Percentiles rank a stretch among this genome's conserved stretches.
Conservation (phyloP, 2,329 filamentous ascomycete species). For the Sclerotinia nivalis region DNA sequence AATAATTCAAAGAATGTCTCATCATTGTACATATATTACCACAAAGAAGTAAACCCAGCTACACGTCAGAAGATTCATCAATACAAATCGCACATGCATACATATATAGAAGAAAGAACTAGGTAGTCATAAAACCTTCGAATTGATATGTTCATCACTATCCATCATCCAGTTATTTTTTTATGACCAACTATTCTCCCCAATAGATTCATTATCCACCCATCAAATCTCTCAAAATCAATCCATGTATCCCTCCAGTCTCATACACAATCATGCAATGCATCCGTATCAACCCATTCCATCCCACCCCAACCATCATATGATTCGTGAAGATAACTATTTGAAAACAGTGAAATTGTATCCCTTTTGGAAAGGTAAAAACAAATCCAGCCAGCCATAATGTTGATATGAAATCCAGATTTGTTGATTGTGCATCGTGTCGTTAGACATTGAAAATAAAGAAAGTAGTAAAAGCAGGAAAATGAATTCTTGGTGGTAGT, state of each 20-base stretch:
- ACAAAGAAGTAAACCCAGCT: too few species aligned
- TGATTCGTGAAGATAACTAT: slow-evolving; percentile 23
- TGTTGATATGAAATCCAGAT: slow-evolving; percentile 20
- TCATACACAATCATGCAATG: slow-evolving; percentile 21
- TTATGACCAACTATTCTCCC: background rate
- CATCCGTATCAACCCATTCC: slow-evolving; percentile 22
- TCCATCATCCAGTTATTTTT: slow-evolving; percentile 7
- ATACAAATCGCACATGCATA: background rate
- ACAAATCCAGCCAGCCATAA: slow-evolving; percentile 21
- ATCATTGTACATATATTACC: too few species aligned
- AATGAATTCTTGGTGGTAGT: slow-evolving; percentile 21
- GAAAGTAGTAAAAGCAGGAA: slow-evolving; percentile 20
- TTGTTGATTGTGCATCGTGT: slow-evolving; percentile 19
- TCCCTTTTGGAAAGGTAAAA: slow-evolving; percentile 14
- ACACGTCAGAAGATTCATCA: too few species aligned
- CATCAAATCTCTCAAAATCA: slow-evolving; percentile 10
- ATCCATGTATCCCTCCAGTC: slow-evolving; percentile 16
- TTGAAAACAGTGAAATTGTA: slow-evolving; percentile 28
- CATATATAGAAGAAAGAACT: background rate
- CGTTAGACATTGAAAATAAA: slow-evolving; percentile 21
- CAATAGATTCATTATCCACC: slow-evolving; percentile 16
- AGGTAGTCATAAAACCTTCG: slow-evolving; percentile 6
- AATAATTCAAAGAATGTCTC: too few species aligned
- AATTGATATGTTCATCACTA: slow-evolving; percentile 20
- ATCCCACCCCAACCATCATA: slow-evolving; percentile 22